phyloP scores from a whole-genome alignment of 805 yeast genomes.

The Candida boleticola region DNA sequence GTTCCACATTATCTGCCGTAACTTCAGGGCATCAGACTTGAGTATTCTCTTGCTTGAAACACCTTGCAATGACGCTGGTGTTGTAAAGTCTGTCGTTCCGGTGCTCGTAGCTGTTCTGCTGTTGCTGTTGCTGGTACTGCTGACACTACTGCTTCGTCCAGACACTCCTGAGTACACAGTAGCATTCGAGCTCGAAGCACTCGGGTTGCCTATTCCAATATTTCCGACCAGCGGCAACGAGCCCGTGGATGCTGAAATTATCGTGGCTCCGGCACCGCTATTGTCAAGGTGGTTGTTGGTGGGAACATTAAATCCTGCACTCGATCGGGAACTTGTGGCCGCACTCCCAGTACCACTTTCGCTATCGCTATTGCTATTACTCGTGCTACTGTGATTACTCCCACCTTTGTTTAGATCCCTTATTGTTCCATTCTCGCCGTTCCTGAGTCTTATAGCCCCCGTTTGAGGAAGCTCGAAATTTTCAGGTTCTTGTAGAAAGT shows the following conservation, averaged over 20 bases:
- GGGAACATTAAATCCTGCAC: no score
- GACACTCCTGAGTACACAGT: no score
- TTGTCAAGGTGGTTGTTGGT: no score
- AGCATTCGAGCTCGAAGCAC: no score
- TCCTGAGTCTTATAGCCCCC: neutral
- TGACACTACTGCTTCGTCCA: neutral
- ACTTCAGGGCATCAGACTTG: slow-evolving; percentile 23
- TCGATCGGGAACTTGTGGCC: no score
- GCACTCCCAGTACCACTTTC: neutral
- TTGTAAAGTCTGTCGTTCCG: neutral
- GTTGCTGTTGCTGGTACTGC: neutral
- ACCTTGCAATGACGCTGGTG: no score
- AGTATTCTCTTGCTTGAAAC: neutral
- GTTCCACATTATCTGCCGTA: slow-evolving; percentile 31
- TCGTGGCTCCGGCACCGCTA: no score
- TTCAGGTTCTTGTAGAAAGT: slow-evolving; percentile 18
- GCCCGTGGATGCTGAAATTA: no score
- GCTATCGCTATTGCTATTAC: neutral
- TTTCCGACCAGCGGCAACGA: no score
- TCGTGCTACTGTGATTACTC: neutral
- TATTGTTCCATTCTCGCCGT: neutral
- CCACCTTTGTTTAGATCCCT: neutral
- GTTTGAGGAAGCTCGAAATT: slow-evolving; percentile 21
- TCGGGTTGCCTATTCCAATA: no score
- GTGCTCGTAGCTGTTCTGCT: neutral